phyloP scores from a whole-genome alignment of 441 rosid genomes.

The Viola pubescens region DNA sequence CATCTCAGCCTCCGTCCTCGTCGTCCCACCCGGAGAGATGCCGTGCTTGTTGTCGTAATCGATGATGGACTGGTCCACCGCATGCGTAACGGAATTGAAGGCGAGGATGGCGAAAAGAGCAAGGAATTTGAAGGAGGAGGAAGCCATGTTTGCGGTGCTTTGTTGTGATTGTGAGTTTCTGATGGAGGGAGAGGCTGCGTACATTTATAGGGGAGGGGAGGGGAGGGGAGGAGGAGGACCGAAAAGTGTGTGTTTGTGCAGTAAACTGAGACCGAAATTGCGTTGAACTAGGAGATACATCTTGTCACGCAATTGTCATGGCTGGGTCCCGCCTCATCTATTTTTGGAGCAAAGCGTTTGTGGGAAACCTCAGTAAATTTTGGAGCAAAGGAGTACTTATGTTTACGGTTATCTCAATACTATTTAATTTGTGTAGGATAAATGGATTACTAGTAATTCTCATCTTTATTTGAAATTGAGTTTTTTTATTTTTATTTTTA shows the following conservation, averaged over 20 bases:
- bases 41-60: constrained; percentile 49
- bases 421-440: too few relatives aligned
- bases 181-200: neutral
- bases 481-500: too few relatives aligned
- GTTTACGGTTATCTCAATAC: too few relatives aligned
- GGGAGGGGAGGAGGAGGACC: neutral
- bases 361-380: too few relatives aligned
- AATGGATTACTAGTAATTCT: too few relatives aligned
- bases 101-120: constrained; percentile 14
- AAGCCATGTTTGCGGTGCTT: neutral
- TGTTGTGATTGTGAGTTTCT: neutral
- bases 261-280: constrained; percentile 6
- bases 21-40: constrained; percentile 9
- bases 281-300: constrained; percentile 20
- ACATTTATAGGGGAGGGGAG: neutral
- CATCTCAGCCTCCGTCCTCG: constrained; percentile 51
- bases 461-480: too few relatives aligned
- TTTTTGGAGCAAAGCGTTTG: neutral
- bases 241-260: neutral
- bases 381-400: too few relatives aligned
- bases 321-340: neutral
- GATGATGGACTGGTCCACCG: constrained; percentile 67
- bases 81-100: constrained; percentile 26
- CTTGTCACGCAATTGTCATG: constrained; percentile 1
- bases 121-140: neutral